These are phyloP conservation scores for Torulaspora delbrueckii DNA, from an alignment of 805 yeast species.

Conservation along the genomic window DNA sequence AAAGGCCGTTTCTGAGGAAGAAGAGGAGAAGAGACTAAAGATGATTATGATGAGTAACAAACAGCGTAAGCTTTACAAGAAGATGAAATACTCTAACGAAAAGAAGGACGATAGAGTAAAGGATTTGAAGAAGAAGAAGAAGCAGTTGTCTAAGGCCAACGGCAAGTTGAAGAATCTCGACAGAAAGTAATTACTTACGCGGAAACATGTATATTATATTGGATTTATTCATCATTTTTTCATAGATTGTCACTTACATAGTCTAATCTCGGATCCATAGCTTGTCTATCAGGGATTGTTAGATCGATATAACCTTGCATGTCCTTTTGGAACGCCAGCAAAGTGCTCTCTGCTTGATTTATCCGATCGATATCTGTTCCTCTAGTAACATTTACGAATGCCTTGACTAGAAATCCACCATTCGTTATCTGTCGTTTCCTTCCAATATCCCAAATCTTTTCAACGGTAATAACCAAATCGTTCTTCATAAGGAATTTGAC, in stretches of 20 bases:
- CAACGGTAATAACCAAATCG: constrained; percentile 28
- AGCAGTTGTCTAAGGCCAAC: constrained; percentile 63
- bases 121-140: constrained; percentile 61
- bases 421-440: constrained; percentile 49
- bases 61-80: constrained; percentile 87
- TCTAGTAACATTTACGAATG: constrained; percentile 63
- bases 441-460: constrained; percentile 32
- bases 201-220: constrained; percentile 12
- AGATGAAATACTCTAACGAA: constrained; percentile 87
- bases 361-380: constrained; percentile 72
- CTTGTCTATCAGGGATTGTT: constrained; percentile 68
- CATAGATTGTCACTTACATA: constrained; percentile 12
- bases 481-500: constrained; percentile 27
- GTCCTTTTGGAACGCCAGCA: constrained; percentile 58
- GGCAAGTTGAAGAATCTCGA: constrained; percentile 37
- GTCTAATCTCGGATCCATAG: constrained; percentile 70
- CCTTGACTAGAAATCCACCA: constrained; percentile 52
- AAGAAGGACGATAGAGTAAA: constrained; percentile 76
- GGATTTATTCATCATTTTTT: constrained; percentile 1
- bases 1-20: constrained; percentile 43
- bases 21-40: constrained; percentile 84
- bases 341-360: constrained; percentile 57
- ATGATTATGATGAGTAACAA: constrained; percentile 97
- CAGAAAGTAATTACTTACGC: constrained; percentile 17
- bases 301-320: constrained; percentile 64